Base-by-base conservation (phyloP, 2,329 filamentous ascomycete species). In the Stromatinia cepivora region DNA sequence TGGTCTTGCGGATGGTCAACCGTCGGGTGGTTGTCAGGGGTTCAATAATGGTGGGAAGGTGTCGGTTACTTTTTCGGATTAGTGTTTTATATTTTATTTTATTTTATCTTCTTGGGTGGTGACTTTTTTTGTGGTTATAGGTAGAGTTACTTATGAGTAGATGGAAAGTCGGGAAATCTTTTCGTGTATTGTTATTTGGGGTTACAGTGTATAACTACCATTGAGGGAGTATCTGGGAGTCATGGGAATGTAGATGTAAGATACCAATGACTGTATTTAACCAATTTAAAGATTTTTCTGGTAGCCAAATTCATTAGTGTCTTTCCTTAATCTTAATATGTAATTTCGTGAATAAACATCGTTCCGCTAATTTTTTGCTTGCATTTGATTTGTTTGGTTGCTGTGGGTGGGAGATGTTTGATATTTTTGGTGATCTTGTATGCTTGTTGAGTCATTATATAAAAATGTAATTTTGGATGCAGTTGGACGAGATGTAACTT, bases 11-110 rank as follows among this genome's bases (percentile, higher is more conserved):
- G 15, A 3, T 25, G 48, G 56, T 20, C 52, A 70, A 1, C 69
- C 69, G 48, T 54, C 54, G 7, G 69, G 69, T 65, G 69, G 69
- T 13, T 70, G 69, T 13, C 66, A 70, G n/a, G 69, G 69, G 10
- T 70, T 70, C 11, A 64, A 42, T 10, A 69, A 68, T 46, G 66
- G 62, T 10, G 53, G 52, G 17, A 42, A 64, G 17, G 52, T 70
- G 20, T 39, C 57, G 11, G 53, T 69, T 48, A 56, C 34, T 9
- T 61, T 70, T 28, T 56, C 57, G 2, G 25, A 53, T 5, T 68
- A 53, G 46, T 20, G n/a, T 53, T 34, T 67, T 28, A 4, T 42
- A 50, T 48, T 50, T 53, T 20, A 4, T 42, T 42, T 53, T 46
- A 31, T 20, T n/a, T 10, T 20, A 5, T 42, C 13, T 42, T 42